These are phyloP conservation scores for Daldinia sp. DNA, from an alignment of 2,329 filamentous ascomycete species.

Conservation along the genomic window DNA sequence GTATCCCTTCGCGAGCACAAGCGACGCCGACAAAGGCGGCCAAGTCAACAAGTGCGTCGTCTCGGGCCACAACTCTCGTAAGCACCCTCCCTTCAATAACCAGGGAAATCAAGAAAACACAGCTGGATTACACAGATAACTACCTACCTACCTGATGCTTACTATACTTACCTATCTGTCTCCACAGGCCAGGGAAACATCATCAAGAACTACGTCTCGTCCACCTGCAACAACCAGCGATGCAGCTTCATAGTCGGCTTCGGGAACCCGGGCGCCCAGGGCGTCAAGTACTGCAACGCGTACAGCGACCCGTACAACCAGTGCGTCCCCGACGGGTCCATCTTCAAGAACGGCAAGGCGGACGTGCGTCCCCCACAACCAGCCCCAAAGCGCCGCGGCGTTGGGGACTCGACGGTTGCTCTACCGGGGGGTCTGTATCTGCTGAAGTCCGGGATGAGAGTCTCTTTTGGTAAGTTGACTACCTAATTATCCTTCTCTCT, in stretches of 20 bases:
- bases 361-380: background rate
- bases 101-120: no score
- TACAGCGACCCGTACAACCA: background rate
- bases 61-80: background rate
- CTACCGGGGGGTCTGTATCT: background rate
- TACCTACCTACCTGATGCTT: no score
- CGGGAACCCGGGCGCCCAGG: background rate
- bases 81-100: background rate
- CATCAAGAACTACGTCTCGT: background rate
- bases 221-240: background rate
- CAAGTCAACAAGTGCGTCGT: constrained; percentile 1
- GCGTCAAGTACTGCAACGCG: background rate
- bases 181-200: background rate
- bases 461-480: background rate
- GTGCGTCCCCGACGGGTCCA: background rate
- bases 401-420: background rate
- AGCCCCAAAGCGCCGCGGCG: background rate
- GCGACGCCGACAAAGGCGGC: constrained; percentile 8
- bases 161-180: background rate
- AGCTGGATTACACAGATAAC: background rate
- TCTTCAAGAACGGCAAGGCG: constrained; percentile 11
- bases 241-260: background rate
- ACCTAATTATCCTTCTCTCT: no score
- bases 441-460: background rate
- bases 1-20: constrained; percentile 8